phyloP scores from a whole-genome alignment of 164 flowering plant species.

The Cinnamomum micranthum region DNA sequence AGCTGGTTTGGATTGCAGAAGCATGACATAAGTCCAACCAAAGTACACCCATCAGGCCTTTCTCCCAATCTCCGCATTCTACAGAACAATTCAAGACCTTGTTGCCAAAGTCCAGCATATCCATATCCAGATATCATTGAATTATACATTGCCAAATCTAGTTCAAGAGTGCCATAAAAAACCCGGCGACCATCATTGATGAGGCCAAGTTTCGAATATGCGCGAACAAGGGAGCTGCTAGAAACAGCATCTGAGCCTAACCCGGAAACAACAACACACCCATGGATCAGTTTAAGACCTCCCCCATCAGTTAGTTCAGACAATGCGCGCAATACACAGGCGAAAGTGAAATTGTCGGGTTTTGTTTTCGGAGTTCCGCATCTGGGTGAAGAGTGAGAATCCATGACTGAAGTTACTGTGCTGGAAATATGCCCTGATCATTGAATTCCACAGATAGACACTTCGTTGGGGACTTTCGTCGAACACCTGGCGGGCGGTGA shows the following conservation, averaged over 20 bases:
- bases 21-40: constrained; percentile 54
- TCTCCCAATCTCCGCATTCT: constrained; percentile 40
- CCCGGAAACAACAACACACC: constrained; percentile 42
- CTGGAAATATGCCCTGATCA: constrained; percentile 68
- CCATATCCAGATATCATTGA: constrained; percentile 61
- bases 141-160: constrained; percentile 74
- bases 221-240: constrained; percentile 63
- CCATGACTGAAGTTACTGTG: constrained; percentile 34
- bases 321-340: constrained; percentile 61
- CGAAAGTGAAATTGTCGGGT: constrained; percentile 72
- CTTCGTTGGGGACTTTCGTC: constrained; percentile 48
- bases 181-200: constrained; percentile 50
- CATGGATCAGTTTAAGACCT: constrained; percentile 45
- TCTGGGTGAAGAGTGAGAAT: constrained; percentile 38
- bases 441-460: constrained; percentile 81
- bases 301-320: constrained; percentile 35
- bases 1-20: constrained; percentile 31
- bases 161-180: constrained; percentile 40
- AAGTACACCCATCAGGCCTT: constrained; percentile 59
- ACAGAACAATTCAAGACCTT: constrained; percentile 41
- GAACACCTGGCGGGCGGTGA: constrained; percentile 55
- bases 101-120: constrained; percentile 39
- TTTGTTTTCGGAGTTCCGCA: constrained; percentile 36
- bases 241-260: constrained; percentile 41
- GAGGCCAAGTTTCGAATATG: constrained; percentile 54